These are phyloP conservation scores for Leccinellum luteum DNA, from an alignment of 768 basidiomycete species.

Conservation along the genomic window DNA sequence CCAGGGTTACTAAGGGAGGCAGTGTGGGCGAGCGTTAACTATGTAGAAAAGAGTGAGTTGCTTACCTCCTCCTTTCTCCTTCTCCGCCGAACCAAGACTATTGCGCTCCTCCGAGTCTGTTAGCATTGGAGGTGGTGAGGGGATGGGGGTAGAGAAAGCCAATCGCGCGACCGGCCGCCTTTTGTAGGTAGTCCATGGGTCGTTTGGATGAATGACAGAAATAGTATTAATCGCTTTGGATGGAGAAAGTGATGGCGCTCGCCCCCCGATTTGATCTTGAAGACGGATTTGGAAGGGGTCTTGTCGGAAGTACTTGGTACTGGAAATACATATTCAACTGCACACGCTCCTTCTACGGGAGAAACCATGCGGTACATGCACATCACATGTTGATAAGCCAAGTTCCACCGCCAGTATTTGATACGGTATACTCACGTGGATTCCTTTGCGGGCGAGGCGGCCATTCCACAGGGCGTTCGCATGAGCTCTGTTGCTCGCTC, in stretches of 20 bases:
- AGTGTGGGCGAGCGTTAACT: not conserved
- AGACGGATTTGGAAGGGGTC: not conserved
- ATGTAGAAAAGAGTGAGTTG: not conserved
- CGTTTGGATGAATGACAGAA: not conserved
- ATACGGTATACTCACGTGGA: not conserved
- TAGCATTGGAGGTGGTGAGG: slow-evolving; percentile 16
- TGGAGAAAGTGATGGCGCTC: not conserved
- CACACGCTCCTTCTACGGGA: not conserved
- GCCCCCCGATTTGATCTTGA: not conserved
- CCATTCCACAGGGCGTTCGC: not conserved
- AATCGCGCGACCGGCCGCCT: not conserved
- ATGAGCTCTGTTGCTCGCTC: not conserved
- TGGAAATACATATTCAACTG: not conserved
- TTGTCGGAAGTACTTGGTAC: not conserved
- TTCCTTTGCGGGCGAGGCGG: not conserved
- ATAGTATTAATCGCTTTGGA: not conserved
- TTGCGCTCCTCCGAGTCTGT: slow-evolving; percentile 11
- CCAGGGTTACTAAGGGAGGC: slow-evolving; percentile 2
- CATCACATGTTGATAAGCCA: not conserved
- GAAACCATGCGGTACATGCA: not conserved
- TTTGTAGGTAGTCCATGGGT: slow-evolving; percentile 13
- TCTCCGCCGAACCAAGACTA: slow-evolving; percentile 21
- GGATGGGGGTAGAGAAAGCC: not conserved
- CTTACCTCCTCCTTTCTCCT: slow-evolving; percentile 22
- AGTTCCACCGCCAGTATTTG: not conserved